Percentiles rank a stretch among this genome's conserved stretches.
These are phyloP conservation scores for Penicillium sp. DNA, from an alignment of 2,329 filamentous ascomycete species.

Conservation along the genomic window DNA sequence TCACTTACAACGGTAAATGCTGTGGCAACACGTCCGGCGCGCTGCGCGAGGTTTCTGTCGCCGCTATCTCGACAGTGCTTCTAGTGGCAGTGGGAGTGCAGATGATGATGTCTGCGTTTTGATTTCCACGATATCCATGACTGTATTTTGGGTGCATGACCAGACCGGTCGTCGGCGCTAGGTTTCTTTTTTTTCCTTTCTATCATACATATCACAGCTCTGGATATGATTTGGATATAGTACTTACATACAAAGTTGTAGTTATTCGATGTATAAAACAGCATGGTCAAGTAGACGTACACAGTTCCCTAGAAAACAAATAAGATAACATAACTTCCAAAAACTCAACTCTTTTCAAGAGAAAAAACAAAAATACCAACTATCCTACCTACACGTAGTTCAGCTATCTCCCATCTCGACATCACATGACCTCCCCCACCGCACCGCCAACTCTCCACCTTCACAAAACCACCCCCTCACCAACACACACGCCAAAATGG, in stretches of 20 bases:
- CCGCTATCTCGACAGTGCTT: conserved; percentile 21
- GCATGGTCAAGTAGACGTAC: background rate
- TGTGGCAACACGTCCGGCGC: conserved; percentile 37
- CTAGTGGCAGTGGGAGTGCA: conserved; percentile 25
- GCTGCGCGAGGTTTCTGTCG: conserved; percentile 18
- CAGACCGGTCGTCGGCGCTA: conserved; percentile 8
- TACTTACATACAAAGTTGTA: background rate
- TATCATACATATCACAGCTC: background rate
- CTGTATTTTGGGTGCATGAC: conserved; percentile 7
- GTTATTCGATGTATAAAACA: background rate
- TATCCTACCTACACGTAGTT: too few relatives aligned
- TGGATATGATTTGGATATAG: conserved; percentile 1
- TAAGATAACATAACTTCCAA: too few relatives aligned
- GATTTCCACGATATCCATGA: conserved; percentile 19
- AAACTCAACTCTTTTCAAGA: too few relatives aligned
- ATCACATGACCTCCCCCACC: conserved; percentile 11
- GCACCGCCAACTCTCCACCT: background rate
- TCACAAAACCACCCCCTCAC: background rate
- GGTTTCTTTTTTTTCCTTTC: background rate
- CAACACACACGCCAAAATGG: conserved; percentile 36
- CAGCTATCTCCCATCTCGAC: too few relatives aligned
- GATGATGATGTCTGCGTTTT: conserved; percentile 24
- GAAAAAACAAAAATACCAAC: too few relatives aligned
- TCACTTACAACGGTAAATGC: conserved; percentile 58
- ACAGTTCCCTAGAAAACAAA: background rate